Evolutionary conservation across 805 yeast genomes (phyloP), one percentile per base, ranked within the genome.

Genomic region (Kodamaea kakaduensis): DNA sequence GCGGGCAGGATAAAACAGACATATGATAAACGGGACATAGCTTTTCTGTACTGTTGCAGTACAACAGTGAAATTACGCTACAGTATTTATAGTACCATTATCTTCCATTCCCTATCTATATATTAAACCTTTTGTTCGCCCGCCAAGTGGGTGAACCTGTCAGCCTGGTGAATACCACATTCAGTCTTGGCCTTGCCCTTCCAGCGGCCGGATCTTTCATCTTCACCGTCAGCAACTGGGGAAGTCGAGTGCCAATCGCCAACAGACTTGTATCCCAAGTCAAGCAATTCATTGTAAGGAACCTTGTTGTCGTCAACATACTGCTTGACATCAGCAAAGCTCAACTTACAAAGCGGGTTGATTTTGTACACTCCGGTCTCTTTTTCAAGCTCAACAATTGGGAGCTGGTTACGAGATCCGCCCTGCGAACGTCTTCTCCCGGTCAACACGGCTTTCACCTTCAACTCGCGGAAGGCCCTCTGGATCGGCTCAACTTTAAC

Each of bases 171-270:
- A 36, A 90, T 88, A 3, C 97, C 97, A 62, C 97, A 90, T 57
- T 90, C 97, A 0, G 96, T 87, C 66, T 90, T 90, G 8, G 78
- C 72, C 55, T 82, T 75, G 2, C 96, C 97, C 67, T 84, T 82
- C 97, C 97, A 90, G 52, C 97, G 75, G 1, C 97, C 97, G n/a
- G 93, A 78, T 45, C 97, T 75, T 58, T 90, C 97, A 53, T 90
- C 97, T 54, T 87, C 97, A 7, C 94, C 96, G 29, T 84, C 96
- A 6, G 65, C 72, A 8, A 86, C 95, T 2, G 97, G 97, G 19
- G 63, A 78, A 0, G 97, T 90, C 1, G 95, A 85, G 58, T 90
- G 97, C 75, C 89, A 90, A 58, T 90, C 97, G 1, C 97, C 97
- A 10, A 90, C 75, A 0, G 96, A 85, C 51, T 87, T 81, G 60